Percentiles rank a stretch among this genome's conserved stretches.
phyloP scores from a whole-genome alignment of 1,284 basidiomycete genomes.

The Naganishia cerealis region DNA sequence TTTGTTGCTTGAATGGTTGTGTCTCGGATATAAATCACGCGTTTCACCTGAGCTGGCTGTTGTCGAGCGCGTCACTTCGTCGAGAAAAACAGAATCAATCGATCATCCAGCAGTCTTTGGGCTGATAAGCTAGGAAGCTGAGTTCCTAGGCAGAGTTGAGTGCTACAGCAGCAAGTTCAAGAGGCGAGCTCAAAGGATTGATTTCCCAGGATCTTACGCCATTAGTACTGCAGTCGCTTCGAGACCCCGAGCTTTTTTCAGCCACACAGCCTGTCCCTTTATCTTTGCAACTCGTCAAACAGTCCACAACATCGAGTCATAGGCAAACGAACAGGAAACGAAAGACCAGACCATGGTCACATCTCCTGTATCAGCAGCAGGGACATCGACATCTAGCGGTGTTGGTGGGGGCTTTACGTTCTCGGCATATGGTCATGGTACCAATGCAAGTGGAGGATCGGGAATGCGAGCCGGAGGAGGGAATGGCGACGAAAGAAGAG shows the following conservation, averaged over 20 bases:
- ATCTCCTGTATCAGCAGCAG: slow-evolving; percentile 23
- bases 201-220: neutral
- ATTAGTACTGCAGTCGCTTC: neutral
- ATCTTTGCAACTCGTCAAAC: neutral
- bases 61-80: neutral
- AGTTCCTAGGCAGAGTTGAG: neutral
- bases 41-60: slow-evolving; percentile 1
- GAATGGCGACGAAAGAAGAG: slow-evolving; percentile 11
- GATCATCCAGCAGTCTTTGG: neutral
- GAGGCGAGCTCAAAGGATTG: neutral
- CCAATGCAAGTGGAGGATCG: neutral
- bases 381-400: slow-evolving; percentile 16
- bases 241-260: neutral
- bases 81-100: neutral
- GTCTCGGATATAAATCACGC: neutral
- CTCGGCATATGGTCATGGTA: slow-evolving; percentile 22
- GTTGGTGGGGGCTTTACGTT: slow-evolving; percentile 19
- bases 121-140: neutral
- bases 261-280: neutral
- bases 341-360: slow-evolving; percentile 2
- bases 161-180: neutral
- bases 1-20: neutral
- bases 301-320: neutral
- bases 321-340: neutral
- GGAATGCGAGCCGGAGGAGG: slow-evolving; percentile 1